Evolutionary conservation across 1,284 basidiomycete species (phyloP), one percentile per base, ranked within the genome.

Genomic region (Ustilago shanxiensis): DNA sequence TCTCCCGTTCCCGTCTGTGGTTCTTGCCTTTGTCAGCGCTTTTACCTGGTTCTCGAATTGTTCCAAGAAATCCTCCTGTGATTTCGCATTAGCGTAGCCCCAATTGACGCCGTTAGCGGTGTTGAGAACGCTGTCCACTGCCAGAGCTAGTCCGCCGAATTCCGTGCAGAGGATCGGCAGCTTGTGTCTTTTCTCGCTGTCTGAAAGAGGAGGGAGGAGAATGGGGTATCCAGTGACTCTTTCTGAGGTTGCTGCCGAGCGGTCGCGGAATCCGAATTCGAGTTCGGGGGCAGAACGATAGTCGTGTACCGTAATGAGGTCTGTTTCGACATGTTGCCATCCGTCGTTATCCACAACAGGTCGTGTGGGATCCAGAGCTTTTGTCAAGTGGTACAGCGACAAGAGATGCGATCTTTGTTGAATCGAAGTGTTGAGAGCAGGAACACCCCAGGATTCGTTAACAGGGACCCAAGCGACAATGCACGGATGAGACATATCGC

Each of bases 381-480:
- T 80, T 13, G 75, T 79, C 11, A 75, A 59, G 31, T 77, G 67
- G 57, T 78, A 73, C 6, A 80, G 59, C 50, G 72, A 54, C 18
- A 52, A 8, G 3, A 80, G 65, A 41, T 75, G 72, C 26, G 61
- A 58, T 7, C 76, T 37, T 44, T 80, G 79, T 29, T 66, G 62
- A 9, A 28, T 24, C 1, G 65, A 75, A 0, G 50, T 72, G 24
- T 61, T 55, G 20, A 80, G 63, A 14, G 61, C 60, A 13, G 77
- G 68, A 1, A 70, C 66, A 10, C 76, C 73, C 79, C 73, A 79
- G 1, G 60, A 66, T 55, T 80, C 79, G 62, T 80, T 80, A 54
- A 80, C 51, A 13, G 77, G 77, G 1, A 68, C 71, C 79, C 79
- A 79, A 13, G 65, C 73, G 3, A 79, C 75, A 26, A 81, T 77